Percentiles rank a stretch among this genome's conserved stretches.
Evolutionary conservation across 257 asterid species (phyloP).

Genomic region (Plectranthus barbatus): DNA sequence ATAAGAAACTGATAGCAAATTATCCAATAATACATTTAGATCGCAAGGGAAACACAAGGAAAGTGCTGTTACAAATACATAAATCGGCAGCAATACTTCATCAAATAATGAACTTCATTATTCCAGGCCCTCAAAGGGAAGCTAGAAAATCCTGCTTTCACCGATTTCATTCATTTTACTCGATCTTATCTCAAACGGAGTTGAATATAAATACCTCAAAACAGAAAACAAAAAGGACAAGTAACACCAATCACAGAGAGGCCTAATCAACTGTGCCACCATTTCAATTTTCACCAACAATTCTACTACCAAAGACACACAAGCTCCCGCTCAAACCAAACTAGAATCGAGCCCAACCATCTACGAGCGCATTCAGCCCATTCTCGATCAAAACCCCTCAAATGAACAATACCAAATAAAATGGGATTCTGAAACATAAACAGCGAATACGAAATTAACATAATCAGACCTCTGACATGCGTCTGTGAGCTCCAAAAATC

Average conservation of each 20-base stretch:
- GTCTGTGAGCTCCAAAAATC: constrained; percentile 24
- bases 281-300: background rate
- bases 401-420: background rate
- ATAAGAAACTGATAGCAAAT: background rate
- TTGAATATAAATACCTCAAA: background rate
- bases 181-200: constrained; percentile 8
- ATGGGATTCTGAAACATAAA: background rate
- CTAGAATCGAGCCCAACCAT: constrained; percentile 2
- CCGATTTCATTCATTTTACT: background rate
- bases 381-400: background rate
- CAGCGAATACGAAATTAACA: background rate
- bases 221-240: background rate
- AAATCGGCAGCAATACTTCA: too few relatives aligned
- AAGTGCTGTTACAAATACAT: too few relatives aligned
- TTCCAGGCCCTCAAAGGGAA: background rate
- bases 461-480: constrained; percentile 20
- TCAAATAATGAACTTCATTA: background rate
- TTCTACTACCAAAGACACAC: background rate
- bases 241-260: constrained; percentile 8
- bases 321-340: background rate
- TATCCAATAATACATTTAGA: too few relatives aligned
- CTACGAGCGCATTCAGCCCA: background rate
- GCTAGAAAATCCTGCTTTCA: background rate
- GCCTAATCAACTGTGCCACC: constrained; percentile 5
- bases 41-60: too few relatives aligned